These are phyloP conservation scores for Trypanosoma mega DNA, from an alignment of 208 protist species.

Conservation along the genomic window DNA sequence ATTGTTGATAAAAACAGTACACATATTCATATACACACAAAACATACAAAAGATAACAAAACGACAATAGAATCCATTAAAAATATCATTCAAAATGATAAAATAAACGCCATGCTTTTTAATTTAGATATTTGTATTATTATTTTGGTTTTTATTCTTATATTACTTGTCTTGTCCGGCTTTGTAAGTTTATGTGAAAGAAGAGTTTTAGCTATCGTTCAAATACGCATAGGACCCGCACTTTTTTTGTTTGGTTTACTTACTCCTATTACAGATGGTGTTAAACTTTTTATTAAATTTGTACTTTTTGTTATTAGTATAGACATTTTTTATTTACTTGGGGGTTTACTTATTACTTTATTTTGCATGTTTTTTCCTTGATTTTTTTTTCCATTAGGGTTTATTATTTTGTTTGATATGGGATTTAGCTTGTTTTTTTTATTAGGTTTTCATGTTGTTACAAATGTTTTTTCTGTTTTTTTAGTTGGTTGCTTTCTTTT, in stretches of 20 bases:
- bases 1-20: slow-evolving; percentile 61
- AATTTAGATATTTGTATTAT: slow-evolving; percentile 78
- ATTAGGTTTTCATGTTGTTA: slow-evolving; percentile 51
- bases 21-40: slow-evolving; percentile 79
- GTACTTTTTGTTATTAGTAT: slow-evolving; percentile 76
- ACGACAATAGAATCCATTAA: slow-evolving; percentile 81
- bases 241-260: slow-evolving; percentile 83
- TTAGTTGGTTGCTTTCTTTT: slow-evolving; percentile 82
- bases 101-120: slow-evolving; percentile 80
- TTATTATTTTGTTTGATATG: slow-evolving; percentile 77
- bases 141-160: slow-evolving; percentile 74
- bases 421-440: slow-evolving; percentile 74
- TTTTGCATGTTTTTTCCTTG: slow-evolving; percentile 77
- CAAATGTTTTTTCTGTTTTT: slow-evolving; percentile 74
- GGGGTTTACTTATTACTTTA: slow-evolving; percentile 44
- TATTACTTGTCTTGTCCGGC: slow-evolving; percentile 80
- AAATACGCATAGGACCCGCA: slow-evolving; percentile 75
- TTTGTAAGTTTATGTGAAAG: slow-evolving; percentile 82
- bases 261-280: slow-evolving; percentile 83
- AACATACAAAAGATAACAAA: slow-evolving; percentile 89
- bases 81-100: slow-evolving; percentile 89
- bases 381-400: slow-evolving; percentile 85
- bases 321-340: slow-evolving; percentile 74
- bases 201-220: slow-evolving; percentile 68
- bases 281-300: slow-evolving; percentile 90